Percentiles rank a stretch among this genome's conserved stretches.
These are phyloP conservation scores for Suillus lakei DNA, from an alignment of 768 basidiomycete genomes.

Conservation along the genomic window DNA sequence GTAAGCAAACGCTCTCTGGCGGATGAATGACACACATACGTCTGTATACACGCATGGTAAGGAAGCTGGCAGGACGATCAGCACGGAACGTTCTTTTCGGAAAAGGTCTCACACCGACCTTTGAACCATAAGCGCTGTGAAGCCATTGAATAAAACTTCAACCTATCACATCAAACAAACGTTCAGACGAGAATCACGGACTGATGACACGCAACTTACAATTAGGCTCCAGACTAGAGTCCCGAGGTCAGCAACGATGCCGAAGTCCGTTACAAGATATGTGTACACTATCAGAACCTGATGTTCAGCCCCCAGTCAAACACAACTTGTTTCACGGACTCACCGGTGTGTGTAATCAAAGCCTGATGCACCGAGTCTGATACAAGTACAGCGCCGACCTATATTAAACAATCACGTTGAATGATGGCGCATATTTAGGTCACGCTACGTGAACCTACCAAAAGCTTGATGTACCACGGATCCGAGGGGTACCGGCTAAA, in stretches of 20 bases:
- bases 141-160: constrained; percentile 53
- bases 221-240: constrained; percentile 43
- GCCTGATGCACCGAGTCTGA: constrained; percentile 59
- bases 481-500: constrained; percentile 53
- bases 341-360: constrained; percentile 56
- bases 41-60: constrained; percentile 53
- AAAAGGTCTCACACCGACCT: neutral
- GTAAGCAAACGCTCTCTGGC: neutral
- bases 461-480: constrained; percentile 48
- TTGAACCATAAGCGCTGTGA: constrained; percentile 58
- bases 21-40: constrained; percentile 37
- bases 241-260: constrained; percentile 30
- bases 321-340: constrained; percentile 3
- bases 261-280: constrained; percentile 51
- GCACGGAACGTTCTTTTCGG: neutral
- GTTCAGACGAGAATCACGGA: constrained; percentile 10
- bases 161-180: constrained; percentile 32
- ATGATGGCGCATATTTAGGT: neutral
- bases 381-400: constrained; percentile 55
- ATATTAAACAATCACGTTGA: constrained; percentile 5
- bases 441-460: constrained; percentile 39
- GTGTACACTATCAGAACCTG: constrained; percentile 43
- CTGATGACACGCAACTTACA: constrained; percentile 17
- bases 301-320: constrained; percentile 1
- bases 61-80: constrained; percentile 41